These are phyloP conservation scores for Phytophthora nicotianae DNA, from an alignment of 352 stramenopile genomes.

Conservation along the genomic window DNA sequence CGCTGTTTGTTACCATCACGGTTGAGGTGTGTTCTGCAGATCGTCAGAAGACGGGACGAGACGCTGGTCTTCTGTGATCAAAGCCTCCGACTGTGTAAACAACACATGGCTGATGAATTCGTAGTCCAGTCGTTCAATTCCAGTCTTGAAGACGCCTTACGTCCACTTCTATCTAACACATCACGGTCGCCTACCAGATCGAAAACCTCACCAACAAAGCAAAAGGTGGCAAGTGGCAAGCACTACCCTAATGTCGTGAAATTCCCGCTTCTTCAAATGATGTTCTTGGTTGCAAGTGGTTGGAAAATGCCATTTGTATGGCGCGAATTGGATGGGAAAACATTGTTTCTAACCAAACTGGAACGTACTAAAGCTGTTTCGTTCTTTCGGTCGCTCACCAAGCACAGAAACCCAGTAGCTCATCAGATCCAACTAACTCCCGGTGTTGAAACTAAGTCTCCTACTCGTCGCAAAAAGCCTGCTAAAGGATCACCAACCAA, in stretches of 20 bases:
- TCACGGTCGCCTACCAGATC: constrained; percentile 19
- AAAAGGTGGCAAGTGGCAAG: constrained; percentile 16
- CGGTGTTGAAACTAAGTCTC: constrained; percentile 5
- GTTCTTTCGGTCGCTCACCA: constrained; percentile 53
- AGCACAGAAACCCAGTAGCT: constrained; percentile 25
- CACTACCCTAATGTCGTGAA: neutral
- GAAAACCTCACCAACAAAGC: constrained; percentile 19
- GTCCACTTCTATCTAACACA: constrained; percentile 19
- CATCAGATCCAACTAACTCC: constrained; percentile 6
- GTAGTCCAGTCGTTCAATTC: constrained; percentile 36
- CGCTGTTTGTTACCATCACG: constrained; percentile 29
- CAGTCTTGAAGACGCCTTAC: constrained; percentile 28
- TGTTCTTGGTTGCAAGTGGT: constrained; percentile 51
- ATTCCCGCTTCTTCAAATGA: constrained; percentile 53
- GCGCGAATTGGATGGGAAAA: constrained; percentile 41
- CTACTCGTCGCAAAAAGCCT: constrained; percentile 20
- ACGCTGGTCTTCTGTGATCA: constrained; percentile 40
- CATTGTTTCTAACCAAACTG: constrained; percentile 45
- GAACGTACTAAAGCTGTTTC: constrained; percentile 59
- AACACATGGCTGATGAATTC: constrained; percentile 49
- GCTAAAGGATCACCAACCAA: too few relatives aligned
- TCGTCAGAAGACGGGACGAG: constrained; percentile 34
- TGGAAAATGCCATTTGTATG: constrained; percentile 45
- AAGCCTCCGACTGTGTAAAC: constrained; percentile 43
- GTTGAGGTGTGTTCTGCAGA: constrained; percentile 21